phyloP scores from a whole-genome alignment of 148 eudicot species.

The Fagopyrum tataricum region DNA sequence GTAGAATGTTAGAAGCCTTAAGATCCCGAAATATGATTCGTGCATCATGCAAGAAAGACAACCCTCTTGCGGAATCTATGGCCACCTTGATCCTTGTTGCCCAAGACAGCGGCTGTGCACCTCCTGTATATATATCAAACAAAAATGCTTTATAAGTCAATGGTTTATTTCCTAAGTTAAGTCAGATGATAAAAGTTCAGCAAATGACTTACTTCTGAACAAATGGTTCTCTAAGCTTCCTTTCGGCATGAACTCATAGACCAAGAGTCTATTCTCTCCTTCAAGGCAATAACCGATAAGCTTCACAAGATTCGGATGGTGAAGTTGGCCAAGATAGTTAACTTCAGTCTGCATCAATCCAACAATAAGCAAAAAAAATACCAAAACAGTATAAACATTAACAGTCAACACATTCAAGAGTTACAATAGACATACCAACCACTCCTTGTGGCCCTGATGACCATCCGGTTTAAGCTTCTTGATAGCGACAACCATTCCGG shows the following conservation, averaged over 20 bases:
- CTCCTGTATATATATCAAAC: constrained; percentile 37
- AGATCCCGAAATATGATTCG: constrained; percentile 65
- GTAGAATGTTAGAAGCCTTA: constrained; percentile 56
- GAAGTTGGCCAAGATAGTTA: constrained; percentile 33
- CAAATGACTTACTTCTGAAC: constrained; percentile 26
- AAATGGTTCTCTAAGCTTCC: constrained; percentile 40
- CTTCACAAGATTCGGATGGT: constrained; percentile 35
- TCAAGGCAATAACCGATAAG: constrained; percentile 34
- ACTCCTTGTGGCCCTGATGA: constrained; percentile 35
- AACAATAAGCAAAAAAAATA: neutral
- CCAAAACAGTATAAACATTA: neutral
- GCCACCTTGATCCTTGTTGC: constrained; percentile 68
- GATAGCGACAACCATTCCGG: constrained; percentile 35
- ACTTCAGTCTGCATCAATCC: constrained; percentile 31
- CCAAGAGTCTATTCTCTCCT: constrained; percentile 34
- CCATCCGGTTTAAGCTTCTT: constrained; percentile 34
- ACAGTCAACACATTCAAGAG: neutral
- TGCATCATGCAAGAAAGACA: constrained; percentile 60
- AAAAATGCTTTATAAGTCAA: neutral
- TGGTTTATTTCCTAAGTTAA: neutral
- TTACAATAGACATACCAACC: constrained; percentile 27
- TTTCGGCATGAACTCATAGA: constrained; percentile 33
- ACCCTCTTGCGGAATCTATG: constrained; percentile 67
- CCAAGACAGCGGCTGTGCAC: constrained; percentile 72
- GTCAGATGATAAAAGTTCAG: neutral